Evolutionary conservation across 108 stramenopile genomes (phyloP), one percentile per base, ranked within the genome.

Genomic region (Cyclostephanos tholiformis): DNA sequence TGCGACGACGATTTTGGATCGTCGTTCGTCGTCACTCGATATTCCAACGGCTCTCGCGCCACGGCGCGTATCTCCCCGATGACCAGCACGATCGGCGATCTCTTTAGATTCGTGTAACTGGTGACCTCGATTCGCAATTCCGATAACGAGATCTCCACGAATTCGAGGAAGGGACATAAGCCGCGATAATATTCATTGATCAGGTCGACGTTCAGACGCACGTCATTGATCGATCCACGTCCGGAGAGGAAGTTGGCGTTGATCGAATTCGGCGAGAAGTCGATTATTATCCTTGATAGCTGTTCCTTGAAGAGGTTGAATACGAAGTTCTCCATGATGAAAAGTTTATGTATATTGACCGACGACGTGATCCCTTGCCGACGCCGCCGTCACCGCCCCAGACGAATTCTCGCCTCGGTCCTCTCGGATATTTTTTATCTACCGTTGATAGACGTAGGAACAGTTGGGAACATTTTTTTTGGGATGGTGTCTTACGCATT

Each of bases 171-270:
- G 3, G 90, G 93, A 51, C 70, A 43, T 13, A 67, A 61, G 25
- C 68, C 80, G 39, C 67, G 70, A 23, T 89, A 35, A 16, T 65
- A 27, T 16, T 85, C 79, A 66, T 94, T 94, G 65, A 94, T 56
- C 27, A 88, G 55, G 63, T 70, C 52, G 25, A 87, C 87, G 63
- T 94, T 94, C 25, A 94, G 63, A 14, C 61, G 49, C 1, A 94
- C 79, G 67, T 90, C 81, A 0, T 63, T 71, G 17, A 94, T 94
- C 57, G 91, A 89, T 7, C 93, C 93, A 61, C 88, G 89, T 23
- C 93, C 93, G 67, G 89, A 88, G 55, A 94, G 74, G 17, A 94
- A 67, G 69, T 84, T 91, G 22, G 90, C 89, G 74, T 87, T 91
- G 49, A 94, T 84, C 67, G 87, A 86, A 36, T 83, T 85, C 29